These are phyloP conservation scores for Verticillium alfalfae DNA, from an alignment of 2,329 filamentous ascomycete genomes.

Conservation along the genomic window DNA sequence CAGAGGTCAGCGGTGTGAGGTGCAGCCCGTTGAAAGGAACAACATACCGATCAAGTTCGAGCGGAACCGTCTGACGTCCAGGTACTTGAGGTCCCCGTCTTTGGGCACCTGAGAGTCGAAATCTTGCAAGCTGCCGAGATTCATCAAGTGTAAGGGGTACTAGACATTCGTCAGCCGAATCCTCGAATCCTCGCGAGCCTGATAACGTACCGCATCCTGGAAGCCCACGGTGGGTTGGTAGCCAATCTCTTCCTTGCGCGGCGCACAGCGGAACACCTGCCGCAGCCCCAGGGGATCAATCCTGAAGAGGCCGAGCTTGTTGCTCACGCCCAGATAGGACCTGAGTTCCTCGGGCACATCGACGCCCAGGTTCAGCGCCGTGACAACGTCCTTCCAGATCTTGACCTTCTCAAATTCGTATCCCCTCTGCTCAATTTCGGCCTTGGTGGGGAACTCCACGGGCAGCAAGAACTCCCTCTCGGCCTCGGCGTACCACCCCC, in stretches of 20 bases:
- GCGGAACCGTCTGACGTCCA: slow-evolving; percentile 62
- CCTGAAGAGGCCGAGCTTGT: slow-evolving; percentile 63
- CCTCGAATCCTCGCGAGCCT: not conserved
- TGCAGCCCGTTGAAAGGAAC: not conserved
- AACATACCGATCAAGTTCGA: slow-evolving; percentile 61
- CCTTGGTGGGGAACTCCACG: slow-evolving; percentile 51
- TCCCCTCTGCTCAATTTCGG: slow-evolving; percentile 50
- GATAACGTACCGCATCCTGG: slow-evolving; percentile 57
- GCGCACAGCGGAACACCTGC: slow-evolving; percentile 56
- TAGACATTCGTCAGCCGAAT: slow-evolving; percentile 19
- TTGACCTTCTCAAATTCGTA: slow-evolving; percentile 57
- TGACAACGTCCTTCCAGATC: slow-evolving; percentile 57
- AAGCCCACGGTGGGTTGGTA: slow-evolving; percentile 64
- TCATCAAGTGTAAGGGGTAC: slow-evolving; percentile 68
- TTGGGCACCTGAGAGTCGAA: slow-evolving; percentile 52
- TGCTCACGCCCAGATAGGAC: slow-evolving; percentile 61
- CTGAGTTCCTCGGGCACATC: slow-evolving; percentile 59
- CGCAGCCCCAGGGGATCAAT: slow-evolving; percentile 53
- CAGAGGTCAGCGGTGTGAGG: not conserved
- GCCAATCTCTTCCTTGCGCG: slow-evolving; percentile 50
- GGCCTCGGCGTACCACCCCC: slow-evolving; percentile 42
- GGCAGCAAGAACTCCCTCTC: slow-evolving; percentile 64
- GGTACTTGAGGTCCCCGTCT: slow-evolving; percentile 37
- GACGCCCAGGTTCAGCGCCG: slow-evolving; percentile 49
- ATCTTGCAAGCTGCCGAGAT: slow-evolving; percentile 56